Evolutionary conservation across 192 early-diverging fungal species (phyloP), one percentile per base, ranked within the genome.

Genomic region (Jimgerdemannia lactiflua): DNA sequence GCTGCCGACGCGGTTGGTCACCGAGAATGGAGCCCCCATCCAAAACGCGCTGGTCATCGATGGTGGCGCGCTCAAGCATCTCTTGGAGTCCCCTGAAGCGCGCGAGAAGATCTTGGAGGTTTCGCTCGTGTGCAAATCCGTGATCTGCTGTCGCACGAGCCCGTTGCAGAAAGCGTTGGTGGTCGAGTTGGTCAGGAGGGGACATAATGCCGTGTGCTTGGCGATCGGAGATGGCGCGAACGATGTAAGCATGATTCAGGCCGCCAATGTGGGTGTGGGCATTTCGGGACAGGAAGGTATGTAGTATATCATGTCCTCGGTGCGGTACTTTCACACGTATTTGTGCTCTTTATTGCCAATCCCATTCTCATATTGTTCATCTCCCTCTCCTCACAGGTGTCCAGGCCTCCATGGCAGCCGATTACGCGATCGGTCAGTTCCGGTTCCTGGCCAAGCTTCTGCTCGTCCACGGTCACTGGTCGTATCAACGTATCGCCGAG

Each of bases 171-270:
- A 99, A 83, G 97, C 97, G 3, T 82, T 95, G 76, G 97, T 99
- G 40, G 96, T 98, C 14, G 90, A 91, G 75, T 80, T 99, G 67
- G 91, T 99, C 29, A 91, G 94, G 54, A 89, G 90, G 64, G 93
- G 93, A 14, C 88, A 89, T 71, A 83, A 86, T 44, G 85, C 87
- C 41, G 86, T 92, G 6, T 92, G 90, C 67, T 74, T 94, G 49
- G 90, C 92, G 0, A 91, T 94, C 64, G 92, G 92, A 42, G 91
- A 93, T 77, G 94, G 90, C 39, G 91, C 91, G 54, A 97, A 98
- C 78, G 97, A 98, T 79, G 96, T 98, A 4, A 91, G 89, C 65
- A 98, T 98, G 97, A 98, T 98, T 78, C 97, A 98, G 82, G 95
- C 92, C 3, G 97, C 97, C 39, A 92, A 98, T 84, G 88, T 98